Evolutionary conservation across 306 rosid genomes (phyloP), one percentile per base, ranked within the genome.

Genomic region (Inga leiocalycina): DNA sequence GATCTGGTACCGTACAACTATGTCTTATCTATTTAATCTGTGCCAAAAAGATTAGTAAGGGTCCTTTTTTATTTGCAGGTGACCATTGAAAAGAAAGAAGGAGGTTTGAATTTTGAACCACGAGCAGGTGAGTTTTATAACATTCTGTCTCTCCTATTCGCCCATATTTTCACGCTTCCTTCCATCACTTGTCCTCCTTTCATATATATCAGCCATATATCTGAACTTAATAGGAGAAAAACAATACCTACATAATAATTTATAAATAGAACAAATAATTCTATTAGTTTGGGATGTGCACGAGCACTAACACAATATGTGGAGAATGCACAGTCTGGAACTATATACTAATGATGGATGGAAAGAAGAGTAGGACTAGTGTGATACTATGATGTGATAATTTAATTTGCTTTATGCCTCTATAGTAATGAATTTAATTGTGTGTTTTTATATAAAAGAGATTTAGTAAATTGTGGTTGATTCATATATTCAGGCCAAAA

Each of bases 181-280:
- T 81, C 46, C 44, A 85, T 64, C 72, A 77, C 71, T 71, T 85
- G 85, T 85, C 66, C 43, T 78, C 82, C 69, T 59, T 71, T 68
- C 72, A 71, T 59, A 17, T 16, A 61, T 10, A 77, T 48, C 65
- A 46, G 66, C 73, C 82, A 77, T 77, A 69, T 85, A 71, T 76
- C 5, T 59, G 34, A 84, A 46, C 43, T n/a, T 2, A 11, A 22
- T 22, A 71, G 10, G 11, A 27, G 27, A 9, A n/a, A 17, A 52
- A 2, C 4, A 43, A 48, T 51, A 22, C 13, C 22, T 44, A 10
- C 9, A n/a, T 14, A 13, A 5, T 72, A 34, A 22, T 72, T n/a
- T 59, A 72, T 44, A 24, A 72, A 45, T 13, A 46, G 6, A 45
- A 72, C 39, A 46, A 72, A 71, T 71, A 22, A 71, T 71, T 71